These are phyloP conservation scores for Pseudogymnoascus sp. DNA, from an alignment of 2,329 filamentous ascomycete species.

Conservation along the genomic window DNA sequence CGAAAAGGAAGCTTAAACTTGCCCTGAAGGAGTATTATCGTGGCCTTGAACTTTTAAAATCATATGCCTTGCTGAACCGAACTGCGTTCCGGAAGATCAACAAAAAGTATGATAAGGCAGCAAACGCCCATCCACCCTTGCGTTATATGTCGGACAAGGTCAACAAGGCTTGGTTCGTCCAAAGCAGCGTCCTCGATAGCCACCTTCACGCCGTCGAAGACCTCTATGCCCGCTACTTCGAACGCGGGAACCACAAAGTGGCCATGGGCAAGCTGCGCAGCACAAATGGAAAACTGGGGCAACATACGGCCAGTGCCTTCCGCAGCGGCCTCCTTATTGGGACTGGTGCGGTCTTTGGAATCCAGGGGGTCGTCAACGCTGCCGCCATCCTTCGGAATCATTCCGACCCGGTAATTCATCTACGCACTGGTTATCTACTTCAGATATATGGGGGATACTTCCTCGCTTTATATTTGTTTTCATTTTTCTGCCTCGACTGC, in stretches of 20 bases:
- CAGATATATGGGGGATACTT: conserved; percentile 95
- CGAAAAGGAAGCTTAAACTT: conserved; percentile 85
- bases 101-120: conserved; percentile 95
- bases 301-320: conserved; percentile 52
- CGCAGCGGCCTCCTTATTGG: conserved; percentile 61
- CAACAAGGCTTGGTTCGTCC: conserved; percentile 83
- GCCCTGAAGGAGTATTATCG: conserved; percentile 92
- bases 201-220: conserved; percentile 80
- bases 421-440: conserved; percentile 61
- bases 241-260: conserved; percentile 85
- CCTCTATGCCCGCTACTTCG: conserved; percentile 90
- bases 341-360: conserved; percentile 55
- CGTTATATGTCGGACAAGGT: conserved; percentile 89
- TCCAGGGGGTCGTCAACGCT: conserved; percentile 60
- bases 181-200: conserved; percentile 74
- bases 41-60: conserved; percentile 82
- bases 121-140: conserved; percentile 67
- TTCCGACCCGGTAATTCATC: conserved; percentile 39
- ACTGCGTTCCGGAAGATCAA: conserved; percentile 96
- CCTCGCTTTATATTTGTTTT: conserved; percentile 69
- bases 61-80: conserved; percentile 81
- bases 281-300: conserved; percentile 50
- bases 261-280: conserved; percentile 80
- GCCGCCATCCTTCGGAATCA: conserved; percentile 43
- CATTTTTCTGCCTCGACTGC: conserved; percentile 80